Conservation (phyloP, 352 stramenopile species). For the Aphanomyces cochlioides region DNA sequence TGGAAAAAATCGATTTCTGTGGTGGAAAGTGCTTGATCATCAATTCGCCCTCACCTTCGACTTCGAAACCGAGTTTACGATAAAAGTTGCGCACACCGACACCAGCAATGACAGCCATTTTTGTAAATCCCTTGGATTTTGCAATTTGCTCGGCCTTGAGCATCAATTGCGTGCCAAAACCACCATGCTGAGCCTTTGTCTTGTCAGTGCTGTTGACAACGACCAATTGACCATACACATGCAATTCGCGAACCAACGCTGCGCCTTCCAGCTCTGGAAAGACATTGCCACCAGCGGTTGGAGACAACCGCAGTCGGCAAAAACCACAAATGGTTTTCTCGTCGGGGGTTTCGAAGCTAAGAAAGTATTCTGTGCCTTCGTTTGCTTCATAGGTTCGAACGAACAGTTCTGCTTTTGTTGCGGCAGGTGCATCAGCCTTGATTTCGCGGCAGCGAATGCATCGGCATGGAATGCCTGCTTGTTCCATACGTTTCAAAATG, state of each 20-base stretch:
- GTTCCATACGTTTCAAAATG: constrained; percentile 80
- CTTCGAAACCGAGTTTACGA: constrained; percentile 80
- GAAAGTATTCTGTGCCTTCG: constrained; percentile 87
- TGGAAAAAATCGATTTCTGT: constrained; percentile 6
- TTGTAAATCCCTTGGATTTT: constrained; percentile 57
- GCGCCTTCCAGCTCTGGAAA: constrained; percentile 74
- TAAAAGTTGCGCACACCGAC: constrained; percentile 92
- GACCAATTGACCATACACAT: constrained; percentile 88
- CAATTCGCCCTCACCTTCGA: constrained; percentile 77
- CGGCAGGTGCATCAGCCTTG: constrained; percentile 78
- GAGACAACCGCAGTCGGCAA: constrained; percentile 74
- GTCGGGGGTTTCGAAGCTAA: constrained; percentile 90
- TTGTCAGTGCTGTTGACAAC: constrained; percentile 39
- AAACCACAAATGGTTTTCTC: constrained; percentile 90
- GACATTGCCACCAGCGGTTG: constrained; percentile 55
- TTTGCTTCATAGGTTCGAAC: constrained; percentile 83
- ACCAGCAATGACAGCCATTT: constrained; percentile 86
- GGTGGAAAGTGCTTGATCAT: constrained; percentile 80
- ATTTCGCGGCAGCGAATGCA: constrained; percentile 92
- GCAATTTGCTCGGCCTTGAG: constrained; percentile 76
- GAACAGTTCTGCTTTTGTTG: constrained; percentile 62
- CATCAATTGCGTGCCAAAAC: constrained; percentile 87
- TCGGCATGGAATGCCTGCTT: constrained; percentile 61
- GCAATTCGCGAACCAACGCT: constrained; percentile 85
- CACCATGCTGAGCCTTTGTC: constrained; percentile 80